phyloP scores from a whole-genome alignment of 257 asterid genomes.

The Mitragyna speciosa region DNA sequence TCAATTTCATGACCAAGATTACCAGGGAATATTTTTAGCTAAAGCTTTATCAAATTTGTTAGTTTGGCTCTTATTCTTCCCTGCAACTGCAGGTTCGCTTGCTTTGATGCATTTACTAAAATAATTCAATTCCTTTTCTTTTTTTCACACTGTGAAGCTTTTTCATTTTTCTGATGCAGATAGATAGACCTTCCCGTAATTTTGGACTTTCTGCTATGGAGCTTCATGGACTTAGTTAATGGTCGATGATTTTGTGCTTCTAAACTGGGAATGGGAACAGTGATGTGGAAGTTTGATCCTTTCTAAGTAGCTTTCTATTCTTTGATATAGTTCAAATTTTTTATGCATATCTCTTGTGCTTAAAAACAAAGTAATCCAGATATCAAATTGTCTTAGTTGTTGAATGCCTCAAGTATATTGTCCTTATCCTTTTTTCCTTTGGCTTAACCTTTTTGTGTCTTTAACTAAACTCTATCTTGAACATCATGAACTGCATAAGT shows the following conservation, averaged over 20 bases:
- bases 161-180: neutral
- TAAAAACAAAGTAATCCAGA: neutral
- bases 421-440: neutral
- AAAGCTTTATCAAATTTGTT: neutral
- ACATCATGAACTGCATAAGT: neutral
- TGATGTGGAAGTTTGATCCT: neutral
- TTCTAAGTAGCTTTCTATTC: neutral
- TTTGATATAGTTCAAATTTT: neutral
- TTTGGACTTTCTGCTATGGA: neutral
- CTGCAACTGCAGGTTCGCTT: neutral
- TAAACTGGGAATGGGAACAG: neutral
- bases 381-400: neutral
- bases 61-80: neutral
- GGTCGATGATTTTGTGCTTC: neutral
- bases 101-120: neutral
- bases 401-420: neutral
- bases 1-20: neutral
- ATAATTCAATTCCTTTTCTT: neutral
- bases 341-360: neutral
- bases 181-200: neutral
- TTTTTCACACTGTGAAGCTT: neutral
- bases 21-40: neutral
- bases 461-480: neutral
- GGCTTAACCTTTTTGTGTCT: neutral
- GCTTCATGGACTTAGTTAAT: neutral